Percentiles rank a stretch among this genome's conserved stretches.
phyloP scores from a whole-genome alignment of 371 early-diverging fungal genomes.

The Saksenaea vasiformis region DNA sequence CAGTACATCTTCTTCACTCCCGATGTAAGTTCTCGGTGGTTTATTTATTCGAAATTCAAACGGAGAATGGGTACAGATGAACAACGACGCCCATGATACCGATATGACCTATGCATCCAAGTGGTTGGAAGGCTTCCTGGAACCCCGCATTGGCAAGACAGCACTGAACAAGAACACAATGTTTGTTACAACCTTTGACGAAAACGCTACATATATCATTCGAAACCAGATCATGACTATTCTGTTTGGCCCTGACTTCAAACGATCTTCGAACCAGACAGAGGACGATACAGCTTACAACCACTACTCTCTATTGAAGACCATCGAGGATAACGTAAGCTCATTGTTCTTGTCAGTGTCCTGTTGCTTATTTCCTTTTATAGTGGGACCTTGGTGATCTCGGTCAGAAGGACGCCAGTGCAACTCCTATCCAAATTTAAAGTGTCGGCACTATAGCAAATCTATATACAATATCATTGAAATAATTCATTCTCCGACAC shows the following conservation, averaged over 20 bases:
- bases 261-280: constrained; percentile 21
- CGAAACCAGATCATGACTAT: constrained; percentile 32
- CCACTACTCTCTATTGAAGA: constrained; percentile 60
- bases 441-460: neutral
- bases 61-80: constrained; percentile 18
- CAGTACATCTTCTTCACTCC: constrained; percentile 62
- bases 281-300: constrained; percentile 49
- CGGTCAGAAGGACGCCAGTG: constrained; percentile 12
- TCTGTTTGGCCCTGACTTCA: constrained; percentile 32
- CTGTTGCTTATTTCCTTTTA: neutral
- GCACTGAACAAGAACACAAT: constrained; percentile 49
- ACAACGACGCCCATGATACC: constrained; percentile 61
- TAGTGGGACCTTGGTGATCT: constrained; percentile 20
- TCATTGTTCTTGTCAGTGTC: no score
- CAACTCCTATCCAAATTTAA: constrained; percentile 4
- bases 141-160: constrained; percentile 44
- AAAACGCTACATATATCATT: constrained; percentile 24
- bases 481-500: neutral
- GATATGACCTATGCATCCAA: constrained; percentile 37
- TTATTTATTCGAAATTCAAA: neutral
- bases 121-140: constrained; percentile 54
- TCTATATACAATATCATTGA: neutral
- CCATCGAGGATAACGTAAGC: constrained; percentile 50
- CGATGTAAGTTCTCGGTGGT: constrained; percentile 27
- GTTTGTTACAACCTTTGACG: constrained; percentile 61